A percentile compares a stretch with the other conserved stretches of the same genome.
These are phyloP conservation scores for Forsythia suspensa DNA, from an alignment of 257 asterid genomes.

Conservation along the genomic window DNA sequence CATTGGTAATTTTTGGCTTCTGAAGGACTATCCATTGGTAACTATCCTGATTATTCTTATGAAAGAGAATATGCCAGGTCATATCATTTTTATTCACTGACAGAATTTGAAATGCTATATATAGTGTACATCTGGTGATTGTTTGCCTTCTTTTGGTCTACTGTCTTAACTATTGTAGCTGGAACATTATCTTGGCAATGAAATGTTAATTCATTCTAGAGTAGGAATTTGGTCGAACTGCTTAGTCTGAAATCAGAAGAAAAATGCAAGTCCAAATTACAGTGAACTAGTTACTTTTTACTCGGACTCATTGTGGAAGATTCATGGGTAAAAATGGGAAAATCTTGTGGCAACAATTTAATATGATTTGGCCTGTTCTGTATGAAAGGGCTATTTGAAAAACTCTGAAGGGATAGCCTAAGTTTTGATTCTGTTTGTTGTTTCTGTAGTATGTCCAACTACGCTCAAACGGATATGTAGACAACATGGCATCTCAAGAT, in stretches of 20 bases:
- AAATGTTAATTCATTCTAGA: not conserved
- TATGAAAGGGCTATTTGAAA: not conserved
- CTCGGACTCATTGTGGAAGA: not conserved
- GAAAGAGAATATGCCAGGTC: not conserved
- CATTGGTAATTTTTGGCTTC: not conserved
- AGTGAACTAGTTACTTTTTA: not conserved
- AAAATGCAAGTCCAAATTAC: not conserved
- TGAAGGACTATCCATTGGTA: not conserved
- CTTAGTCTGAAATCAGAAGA: not conserved
- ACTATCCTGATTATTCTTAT: not conserved
- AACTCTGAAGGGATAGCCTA: not conserved
- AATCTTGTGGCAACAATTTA: not conserved
- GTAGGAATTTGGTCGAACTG: not conserved
- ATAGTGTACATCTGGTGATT: not conserved
- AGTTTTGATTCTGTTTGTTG: slow-evolving; percentile 1
- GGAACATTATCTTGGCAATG: not conserved
- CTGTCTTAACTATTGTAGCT: not conserved
- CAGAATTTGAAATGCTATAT: not conserved
- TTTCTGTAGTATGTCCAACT: slow-evolving; percentile 78
- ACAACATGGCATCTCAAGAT: slow-evolving; percentile 79
- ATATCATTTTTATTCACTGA: not conserved
- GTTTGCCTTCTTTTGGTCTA: not conserved
- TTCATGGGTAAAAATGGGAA: not conserved
- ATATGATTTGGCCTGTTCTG: not conserved
- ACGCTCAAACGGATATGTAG: slow-evolving; percentile 92